Base-by-base conservation (phyloP, 495 filamentous ascomycete species). In the Filosporella fistucella region DNA sequence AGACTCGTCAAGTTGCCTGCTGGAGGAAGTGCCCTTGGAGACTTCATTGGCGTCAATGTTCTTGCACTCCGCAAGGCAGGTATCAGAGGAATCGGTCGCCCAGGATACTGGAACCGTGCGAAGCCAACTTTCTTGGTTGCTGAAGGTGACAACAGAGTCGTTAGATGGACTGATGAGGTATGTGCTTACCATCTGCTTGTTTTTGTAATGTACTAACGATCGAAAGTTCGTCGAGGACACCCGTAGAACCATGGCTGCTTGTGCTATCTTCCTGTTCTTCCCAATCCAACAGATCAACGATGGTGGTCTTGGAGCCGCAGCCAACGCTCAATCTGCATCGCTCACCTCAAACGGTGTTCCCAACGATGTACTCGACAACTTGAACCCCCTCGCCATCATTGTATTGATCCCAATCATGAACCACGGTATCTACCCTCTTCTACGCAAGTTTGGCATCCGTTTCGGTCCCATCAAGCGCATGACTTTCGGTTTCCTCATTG, bases 391-490 rank as follows among this genome's bases (percentile, higher is more conserved):
- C 47, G 71, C 78, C 26, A 81, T 89, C 55, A 81, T 90, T 61
- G 64, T 89, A 48, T 78, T 85, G 62, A 82, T 88, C 35, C 86
- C 86, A 7, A 55, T 89, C 48, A 71, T 85, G 49, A 85, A 88
- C 58, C 74, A 76, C 28, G 32, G 81, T 34, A 48, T 90, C 51
- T 89, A 88, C 62, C 86, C 86, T 0, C 26, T 74, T 18, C 71
- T 89, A 30, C 81, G 81, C 28, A 75, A 69, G 44, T 51, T 69
- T 22, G 71, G 70, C 42, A 86, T 89, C 59, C 67, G 68, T 24
- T 86, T 84, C 67, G 75, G 69, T 42, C 78, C 85, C 33, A 87
- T 89, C 61, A 75, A 75, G 28, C 78, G 84, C 53, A 91, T 91
- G 63, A 74, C 81, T 3, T 71, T 81, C n/a, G 87, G 85, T 4